Base-by-base conservation (phyloP, 495 filamentous ascomycete species). In the Chaetomidium leptoderma region DNA sequence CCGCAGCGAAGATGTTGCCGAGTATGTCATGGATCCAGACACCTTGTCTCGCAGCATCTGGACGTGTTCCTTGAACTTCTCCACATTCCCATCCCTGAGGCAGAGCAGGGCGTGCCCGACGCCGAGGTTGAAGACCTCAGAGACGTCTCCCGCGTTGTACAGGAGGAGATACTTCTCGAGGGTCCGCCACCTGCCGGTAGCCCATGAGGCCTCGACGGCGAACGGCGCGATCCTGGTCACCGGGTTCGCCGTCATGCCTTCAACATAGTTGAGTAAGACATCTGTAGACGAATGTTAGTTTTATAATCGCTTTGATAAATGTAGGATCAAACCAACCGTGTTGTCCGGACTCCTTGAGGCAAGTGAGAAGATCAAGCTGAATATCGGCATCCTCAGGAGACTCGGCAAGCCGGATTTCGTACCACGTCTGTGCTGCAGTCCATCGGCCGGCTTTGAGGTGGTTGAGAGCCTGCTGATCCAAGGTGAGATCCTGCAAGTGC, bases 351-450 rank as follows among this genome's bases (percentile, higher is more conserved):
- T 96, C 90, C 65, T 89, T 92, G 14, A 99, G 79, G 65, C 95
- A 96, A 6, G 85, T 88, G 39, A 97, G 74, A 23, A 97, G 81
- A 67, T 95, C 86, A 58, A 87, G 78, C 68, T 97, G 91, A 16
- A 86, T 78, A 43, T 93, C 85, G 23, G 79, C 60, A 69, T 96
- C 85, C 42, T 85, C 76, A 1, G 95, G 91, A 43, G 86, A 81
- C 59, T 92, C 84, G 7, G 85, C 86, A 36, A 96, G 80, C 58
- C 87, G 83, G 35, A 95, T 79, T 67, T 97, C 91, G 70, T 97
- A 97, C 93, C 93, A 99, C 62, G 88, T 93, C 74, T 97, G 92
- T 42, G 90, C 95, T 48, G 93, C 90, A n/a, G 89, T 89, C 93
- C 92, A 99, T 67, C 92, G 81, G n/a, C 91, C 92, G 35, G 90